These are phyloP conservation scores for Aspergillus heteromorphus DNA, from an alignment of 495 filamentous ascomycete genomes.

Conservation along the genomic window DNA sequence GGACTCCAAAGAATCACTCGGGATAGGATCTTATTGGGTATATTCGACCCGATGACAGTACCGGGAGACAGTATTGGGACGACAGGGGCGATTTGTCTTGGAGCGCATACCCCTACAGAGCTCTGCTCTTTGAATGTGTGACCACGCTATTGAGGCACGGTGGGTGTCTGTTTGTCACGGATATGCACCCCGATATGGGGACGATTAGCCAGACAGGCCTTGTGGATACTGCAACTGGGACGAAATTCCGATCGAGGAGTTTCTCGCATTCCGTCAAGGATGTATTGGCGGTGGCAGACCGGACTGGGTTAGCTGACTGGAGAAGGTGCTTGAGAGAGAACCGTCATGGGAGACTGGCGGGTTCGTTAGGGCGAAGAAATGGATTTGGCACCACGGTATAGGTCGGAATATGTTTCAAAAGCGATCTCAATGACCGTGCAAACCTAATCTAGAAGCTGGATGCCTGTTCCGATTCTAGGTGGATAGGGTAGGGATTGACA, in stretches of 20 bases:
- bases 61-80: slow-evolving; percentile 17
- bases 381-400: slow-evolving; percentile 65
- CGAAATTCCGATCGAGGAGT: slow-evolving; percentile 59
- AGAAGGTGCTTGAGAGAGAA: slow-evolving; percentile 35
- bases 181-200: slow-evolving; percentile 73
- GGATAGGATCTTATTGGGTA: slow-evolving; percentile 12
- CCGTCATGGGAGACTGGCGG: slow-evolving; percentile 46
- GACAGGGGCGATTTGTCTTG: slow-evolving; percentile 54
- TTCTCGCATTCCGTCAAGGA: slow-evolving; percentile 53
- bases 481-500: neutral
- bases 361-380: slow-evolving; percentile 58
- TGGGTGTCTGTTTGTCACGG: slow-evolving; percentile 57
- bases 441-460: slow-evolving; percentile 4
- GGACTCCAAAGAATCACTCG: neutral
- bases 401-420: slow-evolving; percentile 59
- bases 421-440: slow-evolving; percentile 7
- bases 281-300: slow-evolving; percentile 49
- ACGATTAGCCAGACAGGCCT: slow-evolving; percentile 61
- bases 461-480: slow-evolving; percentile 2
- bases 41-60: slow-evolving; percentile 18
- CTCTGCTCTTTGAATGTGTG: slow-evolving; percentile 52
- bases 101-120: slow-evolving; percentile 60
- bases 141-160: slow-evolving; percentile 43
- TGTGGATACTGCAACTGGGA: slow-evolving; percentile 48
- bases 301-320: slow-evolving; percentile 41